Evolutionary conservation across 345 rosid species (phyloP).

Genomic region (Triadica sebifera): DNA sequence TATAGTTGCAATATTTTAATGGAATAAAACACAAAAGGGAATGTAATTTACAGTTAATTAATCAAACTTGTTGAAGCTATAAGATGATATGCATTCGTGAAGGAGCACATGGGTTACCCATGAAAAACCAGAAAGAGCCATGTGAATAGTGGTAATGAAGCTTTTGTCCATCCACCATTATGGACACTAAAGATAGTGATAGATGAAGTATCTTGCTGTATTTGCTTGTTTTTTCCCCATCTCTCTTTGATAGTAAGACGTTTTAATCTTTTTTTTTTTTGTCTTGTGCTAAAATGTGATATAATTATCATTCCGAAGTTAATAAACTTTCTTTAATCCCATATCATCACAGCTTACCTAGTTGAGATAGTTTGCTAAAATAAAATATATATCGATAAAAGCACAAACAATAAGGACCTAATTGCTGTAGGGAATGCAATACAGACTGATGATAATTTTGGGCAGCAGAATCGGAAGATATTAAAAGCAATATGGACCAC

Average conservation of each 20-base stretch:
- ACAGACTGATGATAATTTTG: not conserved
- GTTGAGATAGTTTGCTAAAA: not conserved
- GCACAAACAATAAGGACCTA: conserved; percentile 1
- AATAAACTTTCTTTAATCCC: not conserved
- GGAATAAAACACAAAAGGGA: conserved; percentile 1
- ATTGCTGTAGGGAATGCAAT: conserved; percentile 2
- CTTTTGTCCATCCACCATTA: conserved; percentile 25
- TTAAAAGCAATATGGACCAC: conserved; percentile 5
- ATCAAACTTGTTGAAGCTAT: not conserved
- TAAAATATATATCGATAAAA: not conserved
- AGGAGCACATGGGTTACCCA: conserved; percentile 43
- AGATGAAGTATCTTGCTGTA: conserved; percentile 32
- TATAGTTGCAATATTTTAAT: not conserved
- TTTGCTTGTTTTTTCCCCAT: conserved; percentile 27
- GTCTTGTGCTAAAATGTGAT: not conserved
- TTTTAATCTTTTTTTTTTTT: not conserved
- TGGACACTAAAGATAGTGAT: conserved; percentile 31
- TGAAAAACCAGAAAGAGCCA: conserved; percentile 21
- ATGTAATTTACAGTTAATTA: conserved; percentile 22
- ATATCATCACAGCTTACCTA: not conserved
- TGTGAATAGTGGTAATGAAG: conserved; percentile 41
- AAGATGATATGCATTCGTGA: conserved; percentile 21
- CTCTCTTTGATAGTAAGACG: not conserved
- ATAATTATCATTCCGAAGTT: too few relatives aligned
- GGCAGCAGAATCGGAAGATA: not conserved